Percentiles rank a stretch among this genome's conserved stretches.
phyloP scores from a whole-genome alignment of 805 yeast genomes.

The Torulaspora franciscae region DNA sequence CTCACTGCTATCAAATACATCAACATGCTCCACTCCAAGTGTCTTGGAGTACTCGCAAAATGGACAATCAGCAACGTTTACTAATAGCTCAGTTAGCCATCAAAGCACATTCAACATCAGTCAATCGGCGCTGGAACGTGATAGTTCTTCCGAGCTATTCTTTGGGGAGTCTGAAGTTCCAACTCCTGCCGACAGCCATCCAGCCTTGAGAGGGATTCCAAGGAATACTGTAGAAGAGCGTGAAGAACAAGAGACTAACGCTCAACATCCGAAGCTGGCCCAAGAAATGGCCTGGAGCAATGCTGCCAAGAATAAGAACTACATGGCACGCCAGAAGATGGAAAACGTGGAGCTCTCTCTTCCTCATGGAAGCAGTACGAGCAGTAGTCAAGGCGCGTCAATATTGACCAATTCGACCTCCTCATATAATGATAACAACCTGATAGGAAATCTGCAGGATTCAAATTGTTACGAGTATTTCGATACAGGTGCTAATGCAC shows the following conservation, averaged over 20 bases:
- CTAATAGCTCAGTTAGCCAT: slow-evolving; percentile 2
- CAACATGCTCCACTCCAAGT: slow-evolving; percentile 25
- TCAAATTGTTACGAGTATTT: slow-evolving; percentile 8
- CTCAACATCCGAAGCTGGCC: neutral
- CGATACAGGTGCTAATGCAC: slow-evolving; percentile 11
- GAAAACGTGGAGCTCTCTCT: slow-evolving; percentile 11
- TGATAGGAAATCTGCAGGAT: slow-evolving; percentile 12
- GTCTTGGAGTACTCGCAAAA: slow-evolving; percentile 12
- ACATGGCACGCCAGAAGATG: slow-evolving; percentile 4
- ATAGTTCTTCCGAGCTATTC: slow-evolving; percentile 12
- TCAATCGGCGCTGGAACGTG: slow-evolving; percentile 8
- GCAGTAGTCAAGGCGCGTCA: slow-evolving; percentile 28
- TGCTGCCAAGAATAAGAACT: neutral
- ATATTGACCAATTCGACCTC: slow-evolving; percentile 25
- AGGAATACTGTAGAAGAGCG: slow-evolving; percentile 16
- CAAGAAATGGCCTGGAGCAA: neutral
- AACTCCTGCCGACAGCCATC: slow-evolving; percentile 16
- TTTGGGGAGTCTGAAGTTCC: slow-evolving; percentile 16
- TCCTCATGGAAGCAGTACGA: slow-evolving; percentile 19
- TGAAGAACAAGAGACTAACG: neutral
- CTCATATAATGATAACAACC: slow-evolving; percentile 16
- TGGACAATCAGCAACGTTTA: slow-evolving; percentile 7
- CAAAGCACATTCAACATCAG: slow-evolving; percentile 8
- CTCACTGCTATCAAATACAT: slow-evolving; percentile 18
- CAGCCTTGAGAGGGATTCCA: slow-evolving; percentile 19